Conservation (phyloP, 768 basidiomycete genomes). For the Termitomyces sp. region DNA sequence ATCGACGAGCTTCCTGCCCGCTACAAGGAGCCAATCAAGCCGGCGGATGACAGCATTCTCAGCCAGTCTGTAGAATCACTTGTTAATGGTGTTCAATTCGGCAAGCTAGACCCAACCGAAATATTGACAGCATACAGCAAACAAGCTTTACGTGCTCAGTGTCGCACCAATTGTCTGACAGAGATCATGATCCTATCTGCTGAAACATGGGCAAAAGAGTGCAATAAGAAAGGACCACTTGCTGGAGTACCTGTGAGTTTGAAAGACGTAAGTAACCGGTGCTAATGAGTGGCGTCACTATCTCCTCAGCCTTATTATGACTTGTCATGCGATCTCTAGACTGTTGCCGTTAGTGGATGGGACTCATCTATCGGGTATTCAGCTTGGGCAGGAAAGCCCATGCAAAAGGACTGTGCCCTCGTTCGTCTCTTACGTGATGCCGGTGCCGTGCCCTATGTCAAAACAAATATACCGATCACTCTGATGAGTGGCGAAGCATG, state of each 20-base stretch:
- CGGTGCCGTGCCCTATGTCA: slow-evolving; percentile 62
- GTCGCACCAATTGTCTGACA: slow-evolving; percentile 51
- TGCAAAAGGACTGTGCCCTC: slow-evolving; percentile 41
- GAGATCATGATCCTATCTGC: slow-evolving; percentile 46
- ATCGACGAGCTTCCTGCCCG: slow-evolving; percentile 24
- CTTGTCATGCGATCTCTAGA: slow-evolving; percentile 22
- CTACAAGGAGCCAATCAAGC: slow-evolving; percentile 25
- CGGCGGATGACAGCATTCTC: slow-evolving; percentile 25
- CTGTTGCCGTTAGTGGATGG: slow-evolving; percentile 47
- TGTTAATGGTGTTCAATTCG: slow-evolving; percentile 25
- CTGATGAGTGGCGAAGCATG: slow-evolving; percentile 54
- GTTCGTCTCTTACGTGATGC: slow-evolving; percentile 52
- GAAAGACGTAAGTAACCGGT: slow-evolving; percentile 33
- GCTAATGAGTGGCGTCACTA: slow-evolving; percentile 4
- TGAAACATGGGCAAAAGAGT: slow-evolving; percentile 26
- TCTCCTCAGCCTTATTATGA: not conserved
- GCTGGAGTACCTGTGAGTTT: slow-evolving; percentile 53
- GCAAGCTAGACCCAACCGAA: slow-evolving; percentile 23
- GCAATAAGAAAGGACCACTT: slow-evolving; percentile 30
- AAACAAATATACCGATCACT: slow-evolving; percentile 60
- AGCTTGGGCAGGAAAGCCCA: slow-evolving; percentile 38
- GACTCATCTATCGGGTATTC: slow-evolving; percentile 61
- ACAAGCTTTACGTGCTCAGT: slow-evolving; percentile 38
- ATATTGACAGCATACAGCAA: slow-evolving; percentile 41
- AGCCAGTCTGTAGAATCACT: slow-evolving; percentile 23